phyloP scores from a whole-genome alignment of 2,329 filamentous ascomycete genomes.

The Drechslerella coelobrocha region DNA sequence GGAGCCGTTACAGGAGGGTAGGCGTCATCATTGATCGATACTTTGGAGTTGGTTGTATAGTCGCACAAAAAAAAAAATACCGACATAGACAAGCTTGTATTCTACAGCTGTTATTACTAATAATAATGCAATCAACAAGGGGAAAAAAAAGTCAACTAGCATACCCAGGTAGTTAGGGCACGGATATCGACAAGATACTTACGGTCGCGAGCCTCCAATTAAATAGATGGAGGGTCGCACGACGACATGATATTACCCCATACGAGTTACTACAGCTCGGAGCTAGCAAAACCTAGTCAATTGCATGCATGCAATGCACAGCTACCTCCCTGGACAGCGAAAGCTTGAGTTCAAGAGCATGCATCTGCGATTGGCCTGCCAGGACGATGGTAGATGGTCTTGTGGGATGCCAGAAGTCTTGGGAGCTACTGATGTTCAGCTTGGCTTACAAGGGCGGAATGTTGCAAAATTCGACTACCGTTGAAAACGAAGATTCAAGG shows the following conservation, averaged over 20 bases:
- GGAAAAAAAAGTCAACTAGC: background rate
- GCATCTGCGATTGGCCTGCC: slow-evolving; percentile 36
- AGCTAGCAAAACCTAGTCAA: background rate
- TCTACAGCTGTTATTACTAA: background rate
- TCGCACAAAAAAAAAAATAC: too few species aligned
- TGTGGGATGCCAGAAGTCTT: background rate
- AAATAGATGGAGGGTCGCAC: background rate
- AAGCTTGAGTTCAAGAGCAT: slow-evolving; percentile 48
- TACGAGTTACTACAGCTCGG: too few species aligned
- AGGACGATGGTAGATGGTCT: background rate
- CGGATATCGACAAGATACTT: too few species aligned
- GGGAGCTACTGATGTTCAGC: background rate
- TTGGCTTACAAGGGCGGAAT: slow-evolving; percentile 1
- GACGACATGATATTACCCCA: background rate
- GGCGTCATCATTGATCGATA: too few species aligned
- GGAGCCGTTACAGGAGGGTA: too few species aligned
- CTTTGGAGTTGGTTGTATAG: too few species aligned
- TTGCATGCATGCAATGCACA: background rate
- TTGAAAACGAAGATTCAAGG: background rate
- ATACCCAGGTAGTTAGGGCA: background rate
- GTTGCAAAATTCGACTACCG: too few species aligned
- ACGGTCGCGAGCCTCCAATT: background rate
- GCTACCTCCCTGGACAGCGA: too few species aligned
- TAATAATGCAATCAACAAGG: background rate
- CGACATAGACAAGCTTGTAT: background rate